Evolutionary conservation across 2,329 filamentous ascomycete species (phyloP).

Genomic region (Coleophoma cylindrospora): DNA sequence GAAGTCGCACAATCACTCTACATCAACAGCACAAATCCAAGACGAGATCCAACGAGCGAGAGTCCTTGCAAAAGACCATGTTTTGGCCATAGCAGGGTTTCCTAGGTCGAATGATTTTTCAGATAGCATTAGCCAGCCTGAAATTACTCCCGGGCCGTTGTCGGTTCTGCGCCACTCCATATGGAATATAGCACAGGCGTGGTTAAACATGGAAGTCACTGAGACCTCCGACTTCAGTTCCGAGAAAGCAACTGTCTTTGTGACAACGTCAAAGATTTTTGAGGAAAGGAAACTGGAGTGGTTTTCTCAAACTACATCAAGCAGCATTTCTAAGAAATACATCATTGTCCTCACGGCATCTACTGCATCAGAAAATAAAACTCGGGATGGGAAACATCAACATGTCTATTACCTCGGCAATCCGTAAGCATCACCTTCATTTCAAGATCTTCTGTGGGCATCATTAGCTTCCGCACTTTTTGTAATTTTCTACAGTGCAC

Average conservation of each 20-base stretch:
- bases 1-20: neutral
- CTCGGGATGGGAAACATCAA: neutral
- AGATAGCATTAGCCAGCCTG: constrained; percentile 6
- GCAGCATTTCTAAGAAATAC: neutral
- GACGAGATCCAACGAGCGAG: constrained; percentile 3
- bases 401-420: neutral
- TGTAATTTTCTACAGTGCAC: too few species aligned
- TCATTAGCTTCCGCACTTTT: neutral
- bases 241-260: constrained; percentile 5
- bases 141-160: constrained; percentile 5
- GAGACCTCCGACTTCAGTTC: constrained; percentile 3
- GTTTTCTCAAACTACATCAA: neutral
- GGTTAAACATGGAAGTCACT: constrained; percentile 15
- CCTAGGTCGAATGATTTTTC: constrained; percentile 8
- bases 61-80: constrained; percentile 7
- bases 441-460: too few species aligned
- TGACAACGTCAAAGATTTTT: neutral
- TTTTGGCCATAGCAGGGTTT: constrained; percentile 14
- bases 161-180: neutral
- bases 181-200: constrained; percentile 2
- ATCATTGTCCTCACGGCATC: neutral
- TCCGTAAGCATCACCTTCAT: neutral
- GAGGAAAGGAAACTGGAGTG: constrained; percentile 9
- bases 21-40: neutral
- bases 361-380: neutral